Evolutionary conservation across 2,329 filamentous ascomycete genomes (phyloP).

Genomic region (Penicillium sp.): DNA sequence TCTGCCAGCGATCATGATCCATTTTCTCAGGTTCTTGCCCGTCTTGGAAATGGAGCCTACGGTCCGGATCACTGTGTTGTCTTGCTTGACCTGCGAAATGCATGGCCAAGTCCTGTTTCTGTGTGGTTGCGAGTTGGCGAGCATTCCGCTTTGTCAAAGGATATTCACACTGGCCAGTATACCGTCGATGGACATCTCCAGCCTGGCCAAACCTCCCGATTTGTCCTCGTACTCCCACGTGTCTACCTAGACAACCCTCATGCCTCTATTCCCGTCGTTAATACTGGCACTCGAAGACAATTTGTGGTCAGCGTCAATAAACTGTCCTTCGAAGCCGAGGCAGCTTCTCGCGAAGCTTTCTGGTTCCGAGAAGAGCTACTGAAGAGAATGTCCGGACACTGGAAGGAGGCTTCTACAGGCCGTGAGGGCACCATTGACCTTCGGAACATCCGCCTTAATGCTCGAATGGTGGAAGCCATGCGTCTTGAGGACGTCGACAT

Average conservation of each 20-base stretch:
- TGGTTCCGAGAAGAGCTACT: constrained; percentile 88
- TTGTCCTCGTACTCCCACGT: constrained; percentile 73
- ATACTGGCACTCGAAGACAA: constrained; percentile 80
- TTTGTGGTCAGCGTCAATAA: constrained; percentile 84
- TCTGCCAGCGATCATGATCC: constrained; percentile 35
- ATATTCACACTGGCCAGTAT: constrained; percentile 26
- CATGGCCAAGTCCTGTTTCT: constrained; percentile 78
- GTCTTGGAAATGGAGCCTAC: constrained; percentile 43
- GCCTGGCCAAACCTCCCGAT: constrained; percentile 65
- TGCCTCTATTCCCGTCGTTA: constrained; percentile 74
- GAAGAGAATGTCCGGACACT: constrained; percentile 67
- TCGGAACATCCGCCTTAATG: constrained; percentile 69
- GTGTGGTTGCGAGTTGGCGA: constrained; percentile 58
- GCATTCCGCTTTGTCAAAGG: constrained; percentile 18
- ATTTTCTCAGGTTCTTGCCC: constrained; percentile 48
- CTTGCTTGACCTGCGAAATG: constrained; percentile 81
- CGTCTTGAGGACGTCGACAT: constrained; percentile 77
- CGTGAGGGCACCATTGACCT: constrained; percentile 72
- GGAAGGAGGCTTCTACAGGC: constrained; percentile 62
- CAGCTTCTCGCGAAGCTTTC: constrained; percentile 76
- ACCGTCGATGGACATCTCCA: constrained; percentile 50
- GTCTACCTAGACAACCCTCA: constrained; percentile 76
- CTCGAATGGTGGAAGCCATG: constrained; percentile 79
- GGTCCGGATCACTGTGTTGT: constrained; percentile 71
- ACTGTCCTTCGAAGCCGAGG: constrained; percentile 76